These are phyloP conservation scores for Angophora floribunda DNA, from an alignment of 345 rosid species.

Conservation along the genomic window DNA sequence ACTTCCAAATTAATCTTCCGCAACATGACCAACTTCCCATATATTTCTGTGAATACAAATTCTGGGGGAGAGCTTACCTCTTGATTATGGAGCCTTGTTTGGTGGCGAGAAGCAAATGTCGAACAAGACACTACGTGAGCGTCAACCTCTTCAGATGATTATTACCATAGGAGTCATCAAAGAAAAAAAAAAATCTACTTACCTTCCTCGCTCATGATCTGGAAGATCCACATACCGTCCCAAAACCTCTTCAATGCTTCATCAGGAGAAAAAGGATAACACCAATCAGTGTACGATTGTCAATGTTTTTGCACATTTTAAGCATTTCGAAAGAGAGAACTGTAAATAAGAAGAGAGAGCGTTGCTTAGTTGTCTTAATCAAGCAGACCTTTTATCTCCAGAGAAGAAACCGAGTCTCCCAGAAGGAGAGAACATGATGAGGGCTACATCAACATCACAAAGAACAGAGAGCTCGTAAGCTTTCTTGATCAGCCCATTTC, in stretches of 20 bases:
- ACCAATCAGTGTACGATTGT: background rate
- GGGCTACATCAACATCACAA: constrained; percentile 55
- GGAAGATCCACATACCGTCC: constrained; percentile 27
- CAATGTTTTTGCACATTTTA: background rate
- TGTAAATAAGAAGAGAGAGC: background rate
- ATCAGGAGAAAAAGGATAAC: background rate
- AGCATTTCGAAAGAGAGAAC: background rate
- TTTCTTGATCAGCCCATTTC: background rate
- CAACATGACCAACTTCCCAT: background rate
- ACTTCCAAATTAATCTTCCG: background rate
- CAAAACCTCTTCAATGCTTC: constrained; percentile 39
- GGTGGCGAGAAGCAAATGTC: background rate
- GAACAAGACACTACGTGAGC: background rate
- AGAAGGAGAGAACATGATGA: constrained; percentile 56
- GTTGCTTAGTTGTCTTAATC: background rate
- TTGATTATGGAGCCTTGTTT: constrained; percentile 12
- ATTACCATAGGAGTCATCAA: background rate
- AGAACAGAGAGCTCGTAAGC: background rate
- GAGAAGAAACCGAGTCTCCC: constrained; percentile 44
- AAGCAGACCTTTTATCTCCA: constrained; percentile 39
- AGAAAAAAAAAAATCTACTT: background rate
- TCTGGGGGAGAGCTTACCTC: constrained; percentile 8
- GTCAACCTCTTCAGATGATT: background rate
- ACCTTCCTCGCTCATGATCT: constrained; percentile 40
- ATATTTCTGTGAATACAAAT: background rate